Percentiles rank a stretch among this genome's conserved stretches.
phyloP scores from a whole-genome alignment of 1,284 basidiomycete species.

The Takashimella tepidaria region DNA sequence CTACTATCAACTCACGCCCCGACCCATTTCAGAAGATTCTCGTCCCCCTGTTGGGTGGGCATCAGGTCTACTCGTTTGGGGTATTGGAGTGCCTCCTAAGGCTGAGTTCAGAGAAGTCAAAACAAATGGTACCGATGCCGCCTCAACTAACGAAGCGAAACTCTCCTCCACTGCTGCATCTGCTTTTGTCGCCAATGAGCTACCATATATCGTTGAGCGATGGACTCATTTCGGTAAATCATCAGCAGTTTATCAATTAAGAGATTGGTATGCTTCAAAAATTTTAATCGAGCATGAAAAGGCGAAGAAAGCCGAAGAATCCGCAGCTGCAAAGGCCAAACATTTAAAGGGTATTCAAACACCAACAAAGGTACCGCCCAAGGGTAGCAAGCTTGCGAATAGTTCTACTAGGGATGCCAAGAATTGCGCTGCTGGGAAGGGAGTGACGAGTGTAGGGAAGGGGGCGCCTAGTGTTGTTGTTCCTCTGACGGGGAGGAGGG shows the following conservation, averaged over 20 bases:
- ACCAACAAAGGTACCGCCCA: conserved; percentile 1
- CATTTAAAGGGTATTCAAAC: neutral
- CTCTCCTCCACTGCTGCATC: neutral
- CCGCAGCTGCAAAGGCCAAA: conserved; percentile 8
- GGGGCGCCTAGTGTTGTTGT: neutral
- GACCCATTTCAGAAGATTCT: conserved; percentile 27
- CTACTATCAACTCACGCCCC: conserved; percentile 30
- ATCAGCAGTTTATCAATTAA: conserved; percentile 15
- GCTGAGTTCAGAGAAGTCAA: neutral
- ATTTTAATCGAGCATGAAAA: conserved; percentile 10
- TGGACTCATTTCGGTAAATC: conserved; percentile 37
- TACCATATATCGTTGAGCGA: conserved; percentile 22
- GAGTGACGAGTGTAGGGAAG: neutral
- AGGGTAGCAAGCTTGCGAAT: too few species aligned
- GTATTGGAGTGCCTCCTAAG: conserved; percentile 18
- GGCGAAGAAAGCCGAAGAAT: conserved; percentile 3
- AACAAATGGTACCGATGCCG: neutral
- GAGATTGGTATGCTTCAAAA: conserved; percentile 24
- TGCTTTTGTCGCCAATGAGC: conserved; percentile 10
- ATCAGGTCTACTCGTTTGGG: conserved; percentile 35
- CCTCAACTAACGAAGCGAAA: neutral
- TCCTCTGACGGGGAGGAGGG: neutral
- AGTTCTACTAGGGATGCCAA: too few species aligned
- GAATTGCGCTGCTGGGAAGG: too few species aligned
- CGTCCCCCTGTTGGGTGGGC: conserved; percentile 36